Percentiles rank a stretch among this genome's conserved stretches.
Conservation (phyloP, 1,284 basidiomycete species). For the Stereum hirsutum region DNA sequence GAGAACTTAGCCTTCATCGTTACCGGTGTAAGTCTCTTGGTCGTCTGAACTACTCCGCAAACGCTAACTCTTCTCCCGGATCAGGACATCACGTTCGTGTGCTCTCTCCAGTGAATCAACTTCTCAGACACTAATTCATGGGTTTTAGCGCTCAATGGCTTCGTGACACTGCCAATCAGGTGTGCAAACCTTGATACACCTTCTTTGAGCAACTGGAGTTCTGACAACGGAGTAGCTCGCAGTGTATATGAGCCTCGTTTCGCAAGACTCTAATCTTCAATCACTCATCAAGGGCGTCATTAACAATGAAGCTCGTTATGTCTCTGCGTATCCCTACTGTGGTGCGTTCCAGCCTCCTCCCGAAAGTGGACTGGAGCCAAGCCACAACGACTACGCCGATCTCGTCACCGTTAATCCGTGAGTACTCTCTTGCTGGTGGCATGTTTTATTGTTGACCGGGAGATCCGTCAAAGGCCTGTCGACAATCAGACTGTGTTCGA, state of each 20-base stretch:
- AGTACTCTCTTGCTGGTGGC: slow-evolving; percentile 13
- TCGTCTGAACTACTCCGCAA: not conserved
- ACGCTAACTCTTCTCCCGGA: slow-evolving; percentile 5
- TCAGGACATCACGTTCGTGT: slow-evolving; percentile 63
- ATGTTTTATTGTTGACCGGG: not conserved
- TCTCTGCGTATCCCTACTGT: slow-evolving; percentile 67
- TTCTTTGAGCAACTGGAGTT: slow-evolving; percentile 5
- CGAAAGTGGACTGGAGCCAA: slow-evolving; percentile 53
- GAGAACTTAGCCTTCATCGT: slow-evolving; percentile 71
- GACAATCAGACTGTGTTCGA: slow-evolving; percentile 65
- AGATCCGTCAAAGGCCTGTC: slow-evolving; percentile 38
- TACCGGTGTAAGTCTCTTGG: slow-evolving; percentile 42
- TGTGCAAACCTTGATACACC: slow-evolving; percentile 15
- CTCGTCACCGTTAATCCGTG: slow-evolving; percentile 65
- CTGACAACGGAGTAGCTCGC: slow-evolving; percentile 39
- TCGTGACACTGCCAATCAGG: slow-evolving; percentile 71
- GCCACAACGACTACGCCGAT: slow-evolving; percentile 57
- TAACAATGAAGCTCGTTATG: slow-evolving; percentile 70
- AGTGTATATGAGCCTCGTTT: slow-evolving; percentile 52
- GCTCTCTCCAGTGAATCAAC: not conserved
- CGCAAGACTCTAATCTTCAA: slow-evolving; percentile 47
- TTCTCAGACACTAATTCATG: no score
- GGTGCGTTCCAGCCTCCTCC: slow-evolving; percentile 70
- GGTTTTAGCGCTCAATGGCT: slow-evolving; percentile 37
- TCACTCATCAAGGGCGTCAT: slow-evolving; percentile 65